phyloP scores from a whole-genome alignment of 305 asterid genomes.

The Ajuga reptans region DNA sequence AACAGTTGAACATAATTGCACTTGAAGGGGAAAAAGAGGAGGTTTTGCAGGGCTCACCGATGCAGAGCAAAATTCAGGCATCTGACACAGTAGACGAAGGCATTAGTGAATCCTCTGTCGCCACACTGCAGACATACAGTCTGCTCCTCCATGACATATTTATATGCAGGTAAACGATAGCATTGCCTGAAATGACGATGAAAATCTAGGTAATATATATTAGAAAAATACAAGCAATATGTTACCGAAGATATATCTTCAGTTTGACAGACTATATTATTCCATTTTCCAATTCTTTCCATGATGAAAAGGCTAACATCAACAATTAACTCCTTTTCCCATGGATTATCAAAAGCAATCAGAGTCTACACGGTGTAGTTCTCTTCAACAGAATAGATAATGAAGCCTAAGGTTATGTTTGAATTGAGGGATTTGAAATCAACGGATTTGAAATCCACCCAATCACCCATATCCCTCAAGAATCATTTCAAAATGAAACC shows the following conservation, averaged over 20 bases:
- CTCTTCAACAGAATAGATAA: not conserved
- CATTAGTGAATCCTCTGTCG: conserved; percentile 41
- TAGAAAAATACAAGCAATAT: too few relatives aligned
- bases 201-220: too few relatives aligned
- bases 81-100: conserved; percentile 51
- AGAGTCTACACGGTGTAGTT: not conserved
- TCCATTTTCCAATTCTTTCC: too few relatives aligned
- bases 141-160: conserved; percentile 32
- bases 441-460: too few relatives aligned
- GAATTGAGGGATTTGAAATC: too few relatives aligned
- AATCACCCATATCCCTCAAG: too few relatives aligned
- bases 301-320: not conserved
- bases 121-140: conserved; percentile 54
- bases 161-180: not conserved
- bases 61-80: conserved; percentile 55
- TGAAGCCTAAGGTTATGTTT: not conserved
- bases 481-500: too few relatives aligned
- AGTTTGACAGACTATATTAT: too few relatives aligned
- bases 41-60: conserved; percentile 59
- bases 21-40: not conserved
- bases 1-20: too few relatives aligned
- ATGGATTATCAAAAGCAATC: not conserved
- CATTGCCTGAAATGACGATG: too few relatives aligned
- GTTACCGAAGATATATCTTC: too few relatives aligned
- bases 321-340: not conserved